Evolutionary conservation across 2,329 filamentous ascomycete genomes (phyloP), one percentile per base, ranked within the genome.

Genomic region (Diaporthe ilicicola): DNA sequence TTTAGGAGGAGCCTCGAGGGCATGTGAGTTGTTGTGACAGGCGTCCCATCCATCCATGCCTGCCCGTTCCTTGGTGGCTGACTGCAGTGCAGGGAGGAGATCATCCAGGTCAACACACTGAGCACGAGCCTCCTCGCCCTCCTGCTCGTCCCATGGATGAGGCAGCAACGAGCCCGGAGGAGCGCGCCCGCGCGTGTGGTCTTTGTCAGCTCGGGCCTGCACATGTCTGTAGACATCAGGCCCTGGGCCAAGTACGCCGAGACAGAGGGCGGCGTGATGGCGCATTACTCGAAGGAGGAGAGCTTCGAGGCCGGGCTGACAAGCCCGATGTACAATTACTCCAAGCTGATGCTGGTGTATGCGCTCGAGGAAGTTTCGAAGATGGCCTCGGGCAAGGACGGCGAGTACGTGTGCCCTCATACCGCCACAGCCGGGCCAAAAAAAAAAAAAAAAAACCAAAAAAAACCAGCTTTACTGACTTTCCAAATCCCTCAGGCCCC

Each of bases 101-200:
- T 83, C 4, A 74, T 91, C 19, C 88, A 91, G 76, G 85, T 90
- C 75, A 91, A 91, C 75, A 82, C 85, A 1, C 78, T 91, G 2
- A 89, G 88, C 29, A 91, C 87, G 0, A 81, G 83, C 12, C 81
- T 90, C 0, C 80, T 91, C 3, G 86, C 82, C 1, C 73, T 89
- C 2, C 78, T 89, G 0, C 82, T 91, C 15, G 79, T 88, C 3
- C 85, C 84, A 0, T 84, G 84, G 71, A 77, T 88, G 50, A 78
- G 76, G 50, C 54, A 73, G 8, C 75, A 77, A 53, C 75, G 76
- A 48, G 70, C 55, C 12, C 70, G 75, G 64, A 74, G 78, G 39
- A 56, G 70, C 1, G 50, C 73, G 1, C 74, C 77, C 13, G 74
- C 77, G 2, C 78, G 77, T 29, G 51, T 78, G n/a, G 72, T 74